Evolutionary conservation across 805 yeast species (phyloP).

Genomic region (Saccharomycopsis amapae): DNA sequence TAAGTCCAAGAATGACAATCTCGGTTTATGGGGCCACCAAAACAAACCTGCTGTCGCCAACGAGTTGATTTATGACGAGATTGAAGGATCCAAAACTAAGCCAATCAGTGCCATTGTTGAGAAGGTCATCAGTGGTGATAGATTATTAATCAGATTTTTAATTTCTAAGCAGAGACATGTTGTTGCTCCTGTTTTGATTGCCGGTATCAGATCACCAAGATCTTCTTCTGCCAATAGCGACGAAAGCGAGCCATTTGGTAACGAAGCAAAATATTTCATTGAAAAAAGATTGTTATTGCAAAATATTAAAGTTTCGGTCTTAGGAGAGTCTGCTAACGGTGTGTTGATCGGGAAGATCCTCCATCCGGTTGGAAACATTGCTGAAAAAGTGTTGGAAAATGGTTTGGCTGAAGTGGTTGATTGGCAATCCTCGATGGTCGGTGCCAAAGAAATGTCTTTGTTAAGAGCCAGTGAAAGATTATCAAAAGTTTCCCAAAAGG

Average conservation of each 20-base stretch:
- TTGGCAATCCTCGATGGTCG: constrained; percentile 69
- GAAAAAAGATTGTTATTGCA: constrained; percentile 58
- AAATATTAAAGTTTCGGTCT: constrained; percentile 45
- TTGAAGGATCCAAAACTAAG: constrained; percentile 9
- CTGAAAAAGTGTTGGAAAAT: constrained; percentile 54
- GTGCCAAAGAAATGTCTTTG: constrained; percentile 52
- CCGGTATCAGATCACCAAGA: constrained; percentile 71
- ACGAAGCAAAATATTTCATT: constrained; percentile 57
- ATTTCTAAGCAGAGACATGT: constrained; percentile 45
- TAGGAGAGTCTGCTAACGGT: constrained; percentile 59
- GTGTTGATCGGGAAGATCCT: constrained; percentile 49
- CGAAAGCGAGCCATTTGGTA: constrained; percentile 53
- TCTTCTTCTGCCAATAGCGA: constrained; percentile 38
- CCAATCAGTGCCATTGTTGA: constrained; percentile 52
- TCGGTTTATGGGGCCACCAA: constrained; percentile 48
- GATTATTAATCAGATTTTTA: constrained; percentile 54
- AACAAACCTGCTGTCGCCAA: constrained; percentile 7
- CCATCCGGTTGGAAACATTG: constrained; percentile 75
- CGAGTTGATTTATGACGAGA: constrained; percentile 16
- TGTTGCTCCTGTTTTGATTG: constrained; percentile 54
- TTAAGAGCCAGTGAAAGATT: constrained; percentile 59
- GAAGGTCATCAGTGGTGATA: constrained; percentile 71
- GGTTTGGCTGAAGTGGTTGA: constrained; percentile 75
- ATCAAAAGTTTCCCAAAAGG: constrained; percentile 50
- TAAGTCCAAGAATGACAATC: constrained; percentile 42